A percentile compares a stretch with the other conserved stretches of the same genome.
phyloP scores from a whole-genome alignment of 352 stramenopile species.

The Phytophthora macrochlamydospora region DNA sequence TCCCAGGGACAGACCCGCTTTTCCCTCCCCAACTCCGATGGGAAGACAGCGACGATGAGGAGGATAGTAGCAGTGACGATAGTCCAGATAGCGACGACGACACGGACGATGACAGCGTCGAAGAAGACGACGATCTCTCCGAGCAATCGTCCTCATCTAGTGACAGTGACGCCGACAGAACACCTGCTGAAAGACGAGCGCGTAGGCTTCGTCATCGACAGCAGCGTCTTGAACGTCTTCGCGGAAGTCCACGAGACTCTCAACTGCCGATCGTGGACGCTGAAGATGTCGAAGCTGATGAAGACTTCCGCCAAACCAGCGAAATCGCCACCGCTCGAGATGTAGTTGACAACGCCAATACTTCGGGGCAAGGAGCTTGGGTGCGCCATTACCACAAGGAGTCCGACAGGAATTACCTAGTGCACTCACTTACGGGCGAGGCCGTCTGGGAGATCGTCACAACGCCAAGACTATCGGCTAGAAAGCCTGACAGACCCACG shows the following conservation, averaged over 20 bases:
- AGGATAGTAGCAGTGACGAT: constrained; percentile 25
- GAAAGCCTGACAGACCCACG: not conserved
- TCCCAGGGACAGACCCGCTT: constrained; percentile 61
- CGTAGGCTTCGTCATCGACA: constrained; percentile 26
- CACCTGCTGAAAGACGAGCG: constrained; percentile 29
- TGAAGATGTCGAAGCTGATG: constrained; percentile 23
- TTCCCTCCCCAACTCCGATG: constrained; percentile 73
- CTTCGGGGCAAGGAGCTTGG: constrained; percentile 43
- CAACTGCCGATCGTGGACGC: constrained; percentile 36
- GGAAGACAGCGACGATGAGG: constrained; percentile 52
- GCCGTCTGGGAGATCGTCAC: constrained; percentile 70
- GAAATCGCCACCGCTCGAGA: constrained; percentile 34
- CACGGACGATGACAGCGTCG: constrained; percentile 15
- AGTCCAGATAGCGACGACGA: constrained; percentile 23
- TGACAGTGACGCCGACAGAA: constrained; percentile 18
- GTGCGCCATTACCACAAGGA: constrained; percentile 66
- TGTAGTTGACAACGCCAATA: constrained; percentile 13
- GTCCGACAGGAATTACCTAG: constrained; percentile 59
- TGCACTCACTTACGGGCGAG: constrained; percentile 71
- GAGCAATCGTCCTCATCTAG: constrained; percentile 39
- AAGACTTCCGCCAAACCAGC: constrained; percentile 20
- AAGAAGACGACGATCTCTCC: constrained; percentile 19
- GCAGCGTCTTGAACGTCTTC: constrained; percentile 19
- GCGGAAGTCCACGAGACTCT: constrained; percentile 15
- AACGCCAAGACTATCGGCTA: not conserved